Base-by-base conservation (phyloP, 805 yeast species). In the Dipodascopsis uninucleata region DNA sequence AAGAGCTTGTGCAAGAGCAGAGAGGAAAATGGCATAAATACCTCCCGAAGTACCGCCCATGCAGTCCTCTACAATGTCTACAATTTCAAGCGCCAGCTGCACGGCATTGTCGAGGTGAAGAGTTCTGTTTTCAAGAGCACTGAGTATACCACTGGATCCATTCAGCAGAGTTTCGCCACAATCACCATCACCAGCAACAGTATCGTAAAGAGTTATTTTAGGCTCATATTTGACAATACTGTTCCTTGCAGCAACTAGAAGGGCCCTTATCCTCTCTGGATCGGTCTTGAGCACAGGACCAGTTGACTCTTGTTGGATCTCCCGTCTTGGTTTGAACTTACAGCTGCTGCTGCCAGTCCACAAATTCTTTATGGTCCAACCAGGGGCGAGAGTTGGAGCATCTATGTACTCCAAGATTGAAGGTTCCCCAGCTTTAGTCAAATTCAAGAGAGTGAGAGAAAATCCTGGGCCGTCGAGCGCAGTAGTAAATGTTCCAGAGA, bases 21-120 rank as follows among this genome's bases (percentile, higher is more conserved):
- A 41, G 46, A 89, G 70, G 65, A 72, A 85, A 41, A 89, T 89
- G 1, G 95, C 84, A 63, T 88, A 89, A 28, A 89, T 64, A 1
- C 96, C 96, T 42, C 97, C 97, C 0, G 95, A 85, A 0, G 97
- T 89, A 39, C 97, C 97, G 39, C 97, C 97, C 96, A 88, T 89
- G n/a, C 79, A 79, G 43, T 78, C 78, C 61, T 88, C 96, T 26
- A 87, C 85, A 21, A 83, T 63, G 43, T 85, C 94, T 2, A 95
- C 83, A 40, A 88, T 72, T 54, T 77, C 76, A 12, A 4, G 39
- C 3, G 21, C 5, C 17, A 18, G 17, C 39, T 3, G 24, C 18
- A 38, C 35, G 8, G 37, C 33, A 16, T 31, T 35, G 5, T 29
- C 16, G 9, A 38, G 14, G 3, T 26, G 22, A 8, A 31, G 37